Evolutionary conservation across 2,329 filamentous ascomycete species (phyloP).

Genomic region (Phymatotrichopsis omnivora): DNA sequence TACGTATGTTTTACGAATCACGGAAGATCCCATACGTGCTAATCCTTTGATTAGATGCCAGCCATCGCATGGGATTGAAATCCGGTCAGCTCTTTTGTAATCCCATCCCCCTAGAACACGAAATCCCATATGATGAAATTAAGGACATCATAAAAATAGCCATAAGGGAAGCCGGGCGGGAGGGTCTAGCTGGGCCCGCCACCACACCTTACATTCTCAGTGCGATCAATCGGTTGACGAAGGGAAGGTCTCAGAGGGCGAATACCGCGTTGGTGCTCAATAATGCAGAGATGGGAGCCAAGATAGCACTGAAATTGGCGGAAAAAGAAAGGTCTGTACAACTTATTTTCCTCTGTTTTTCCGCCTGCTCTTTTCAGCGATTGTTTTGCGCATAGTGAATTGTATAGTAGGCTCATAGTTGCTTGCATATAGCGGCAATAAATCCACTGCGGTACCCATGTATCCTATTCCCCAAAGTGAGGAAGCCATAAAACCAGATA

Average conservation of each 20-base stretch:
- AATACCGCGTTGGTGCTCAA: constrained; percentile 61
- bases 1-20: constrained; percentile 44
- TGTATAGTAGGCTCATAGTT: too few relatives aligned
- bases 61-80: constrained; percentile 44
- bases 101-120: constrained; percentile 62
- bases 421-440: too few relatives aligned
- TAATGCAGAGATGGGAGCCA: constrained; percentile 56
- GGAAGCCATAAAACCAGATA: too few relatives aligned
- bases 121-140: constrained; percentile 62
- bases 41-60: constrained; percentile 50
- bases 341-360: neutral
- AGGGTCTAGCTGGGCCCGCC: constrained; percentile 60
- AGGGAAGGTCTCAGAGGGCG: constrained; percentile 58
- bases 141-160: constrained; percentile 58
- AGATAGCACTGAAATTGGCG: constrained; percentile 52
- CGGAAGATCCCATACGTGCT: constrained; percentile 43
- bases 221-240: constrained; percentile 69
- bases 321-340: constrained; percentile 40
- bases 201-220: constrained; percentile 78
- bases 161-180: constrained; percentile 51
- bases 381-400: too few relatives aligned
- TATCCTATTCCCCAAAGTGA: too few relatives aligned
- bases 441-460: too few relatives aligned
- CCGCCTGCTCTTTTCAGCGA: neutral
- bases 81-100: constrained; percentile 84